Evolutionary conservation across 768 basidiomycete genomes (phyloP).

Genomic region (Amanita jacksonii): DNA sequence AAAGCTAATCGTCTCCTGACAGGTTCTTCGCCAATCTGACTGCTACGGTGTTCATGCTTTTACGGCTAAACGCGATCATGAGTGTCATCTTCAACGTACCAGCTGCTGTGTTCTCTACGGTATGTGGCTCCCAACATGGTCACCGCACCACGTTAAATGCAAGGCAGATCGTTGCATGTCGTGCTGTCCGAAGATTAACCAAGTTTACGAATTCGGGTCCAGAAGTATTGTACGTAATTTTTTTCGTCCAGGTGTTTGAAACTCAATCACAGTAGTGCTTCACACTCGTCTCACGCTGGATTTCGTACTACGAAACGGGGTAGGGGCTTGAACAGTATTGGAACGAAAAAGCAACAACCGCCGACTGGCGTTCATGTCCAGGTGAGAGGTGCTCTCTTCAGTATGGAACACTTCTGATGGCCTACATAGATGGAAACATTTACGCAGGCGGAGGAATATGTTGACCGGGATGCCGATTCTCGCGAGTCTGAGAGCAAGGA

Average conservation of each 20-base stretch:
- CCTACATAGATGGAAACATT: slow-evolving; percentile 40
- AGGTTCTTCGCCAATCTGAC: slow-evolving; percentile 37
- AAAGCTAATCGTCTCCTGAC: background rate
- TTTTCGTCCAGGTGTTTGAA: background rate
- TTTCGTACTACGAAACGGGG: background rate
- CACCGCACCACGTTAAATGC: background rate
- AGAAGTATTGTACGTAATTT: slow-evolving; percentile 37
- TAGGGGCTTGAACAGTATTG: slow-evolving; percentile 17
- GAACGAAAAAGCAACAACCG: slow-evolving; percentile 12
- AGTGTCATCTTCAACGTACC: slow-evolving; percentile 57
- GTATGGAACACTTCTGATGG: background rate
- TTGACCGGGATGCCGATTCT: slow-evolving; percentile 15
- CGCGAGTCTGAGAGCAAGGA: slow-evolving; percentile 13
- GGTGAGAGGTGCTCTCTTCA: slow-evolving; percentile 16
- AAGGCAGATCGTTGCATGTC: slow-evolving; percentile 45
- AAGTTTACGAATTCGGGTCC: slow-evolving; percentile 34
- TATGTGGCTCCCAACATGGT: slow-evolving; percentile 11
- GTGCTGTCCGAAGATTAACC: slow-evolving; percentile 49
- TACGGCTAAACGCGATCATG: slow-evolving; percentile 61
- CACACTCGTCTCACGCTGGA: slow-evolving; percentile 13
- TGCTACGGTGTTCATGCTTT: slow-evolving; percentile 54
- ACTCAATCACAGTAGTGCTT: slow-evolving; percentile 11
- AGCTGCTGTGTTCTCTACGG: slow-evolving; percentile 45
- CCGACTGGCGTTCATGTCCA: slow-evolving; percentile 36
- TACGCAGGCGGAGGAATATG: slow-evolving; percentile 26